Percentiles rank a stretch among this genome's conserved stretches.
phyloP scores from a whole-genome alignment of 2,329 filamentous ascomycete genomes.

The Aspergillus texensis region DNA sequence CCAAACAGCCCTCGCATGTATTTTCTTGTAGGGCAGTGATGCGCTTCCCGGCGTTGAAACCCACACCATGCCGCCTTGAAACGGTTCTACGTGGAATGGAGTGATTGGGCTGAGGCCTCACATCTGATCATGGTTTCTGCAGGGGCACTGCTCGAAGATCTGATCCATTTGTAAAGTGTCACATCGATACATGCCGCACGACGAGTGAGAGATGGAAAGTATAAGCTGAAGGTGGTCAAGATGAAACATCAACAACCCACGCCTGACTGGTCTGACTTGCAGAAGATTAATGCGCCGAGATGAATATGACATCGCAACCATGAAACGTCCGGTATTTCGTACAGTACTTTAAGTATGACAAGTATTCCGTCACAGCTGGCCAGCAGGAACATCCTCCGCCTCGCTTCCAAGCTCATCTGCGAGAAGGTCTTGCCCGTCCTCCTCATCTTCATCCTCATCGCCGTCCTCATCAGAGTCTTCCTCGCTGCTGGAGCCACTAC shows the following conservation, averaged over 20 bases:
- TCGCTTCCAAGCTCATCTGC: conserved; percentile 48
- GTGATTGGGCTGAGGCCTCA: neutral
- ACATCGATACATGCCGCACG: neutral
- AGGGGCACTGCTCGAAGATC: neutral
- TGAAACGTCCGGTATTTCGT: conserved; percentile 1
- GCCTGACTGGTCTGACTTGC: neutral
- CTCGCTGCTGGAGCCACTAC: conserved; percentile 48
- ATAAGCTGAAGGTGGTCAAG: neutral
- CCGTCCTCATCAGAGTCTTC: conserved; percentile 46
- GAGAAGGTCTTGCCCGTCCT: conserved; percentile 40
- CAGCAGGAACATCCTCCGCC: conserved; percentile 43
- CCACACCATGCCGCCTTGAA: conserved; percentile 11
- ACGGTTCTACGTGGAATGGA: conserved; percentile 7
- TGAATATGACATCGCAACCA: neutral
- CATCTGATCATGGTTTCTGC: neutral
- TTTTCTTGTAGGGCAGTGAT: neutral
- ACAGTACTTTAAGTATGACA: neutral
- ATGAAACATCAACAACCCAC: neutral
- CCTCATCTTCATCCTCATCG: conserved; percentile 34
- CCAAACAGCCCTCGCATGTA: neutral
- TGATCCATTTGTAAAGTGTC: neutral
- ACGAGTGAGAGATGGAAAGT: neutral
- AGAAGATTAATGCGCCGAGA: neutral
- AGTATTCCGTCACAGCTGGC: conserved; percentile 26
- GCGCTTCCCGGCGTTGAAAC: conserved; percentile 6